A percentile compares a stretch with the other conserved stretches of the same genome.
Conservation (phyloP, 441 rosid species). For the Breynia disticha region DNA sequence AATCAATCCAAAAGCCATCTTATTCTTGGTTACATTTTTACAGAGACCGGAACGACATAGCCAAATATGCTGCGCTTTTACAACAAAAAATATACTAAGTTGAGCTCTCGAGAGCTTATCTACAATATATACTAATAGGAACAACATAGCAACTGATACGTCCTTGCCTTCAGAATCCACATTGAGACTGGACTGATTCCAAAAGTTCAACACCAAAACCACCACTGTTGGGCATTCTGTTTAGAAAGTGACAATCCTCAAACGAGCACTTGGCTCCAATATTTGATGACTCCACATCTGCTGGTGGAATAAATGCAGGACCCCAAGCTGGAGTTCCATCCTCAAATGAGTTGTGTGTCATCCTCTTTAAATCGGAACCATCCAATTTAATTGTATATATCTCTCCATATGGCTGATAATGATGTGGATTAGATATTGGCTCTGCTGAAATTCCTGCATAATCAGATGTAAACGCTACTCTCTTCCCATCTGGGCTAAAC, state of each 20-base stretch:
- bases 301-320: constrained; percentile 38
- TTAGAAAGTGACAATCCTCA: constrained; percentile 81
- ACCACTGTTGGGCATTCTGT: constrained; percentile 24
- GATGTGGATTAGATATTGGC: constrained; percentile 82
- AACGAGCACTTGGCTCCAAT: constrained; percentile 39
- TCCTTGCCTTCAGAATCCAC: constrained; percentile 11
- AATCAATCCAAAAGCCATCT: no score
- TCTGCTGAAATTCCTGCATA: constrained; percentile 76
- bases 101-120: no score
- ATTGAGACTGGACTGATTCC: constrained; percentile 12
- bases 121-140: no score
- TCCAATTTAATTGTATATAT: constrained; percentile 62
- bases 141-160: no score
- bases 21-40: no score
- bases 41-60: no score
- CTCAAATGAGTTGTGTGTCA: constrained; percentile 69
- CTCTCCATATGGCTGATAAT: constrained; percentile 80
- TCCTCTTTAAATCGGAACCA: constrained; percentile 61
- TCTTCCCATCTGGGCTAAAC: constrained; percentile 73
- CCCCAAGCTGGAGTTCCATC: constrained; percentile 92
- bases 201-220: background rate
- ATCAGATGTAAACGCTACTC: constrained; percentile 61
- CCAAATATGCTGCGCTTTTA: no score
- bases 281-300: constrained; percentile 34
- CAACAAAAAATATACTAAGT: no score